Percentiles rank a stretch among this genome's conserved stretches.
Evolutionary conservation across 2,329 filamentous ascomycete species (phyloP).

Genomic region (Claviceps arundinis): DNA sequence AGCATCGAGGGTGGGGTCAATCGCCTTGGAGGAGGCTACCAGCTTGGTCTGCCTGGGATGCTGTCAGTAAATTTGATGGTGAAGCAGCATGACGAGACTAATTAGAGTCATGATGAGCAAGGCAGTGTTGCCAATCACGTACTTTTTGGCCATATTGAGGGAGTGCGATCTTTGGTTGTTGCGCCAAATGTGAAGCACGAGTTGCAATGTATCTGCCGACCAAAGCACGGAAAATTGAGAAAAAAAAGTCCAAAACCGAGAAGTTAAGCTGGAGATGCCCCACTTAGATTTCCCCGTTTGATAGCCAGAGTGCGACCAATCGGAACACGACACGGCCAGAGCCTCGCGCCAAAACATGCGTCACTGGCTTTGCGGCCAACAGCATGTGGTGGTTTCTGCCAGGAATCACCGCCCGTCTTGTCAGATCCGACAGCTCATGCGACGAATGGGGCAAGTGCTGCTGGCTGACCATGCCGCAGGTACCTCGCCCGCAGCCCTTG

Average conservation of each 20-base stretch:
- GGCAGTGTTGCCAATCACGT: neutral
- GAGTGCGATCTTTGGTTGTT: neutral
- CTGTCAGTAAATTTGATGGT: slow-evolving; percentile 16
- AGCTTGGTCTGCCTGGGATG: slow-evolving; percentile 20
- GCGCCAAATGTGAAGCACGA: neutral
- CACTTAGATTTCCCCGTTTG: neutral
- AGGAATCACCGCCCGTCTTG: slow-evolving; percentile 14
- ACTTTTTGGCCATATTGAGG: slow-evolving; percentile 13
- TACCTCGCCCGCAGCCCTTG: neutral
- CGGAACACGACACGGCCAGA: slow-evolving; percentile 2
- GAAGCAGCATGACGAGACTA: slow-evolving; percentile 2
- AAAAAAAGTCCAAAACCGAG: slow-evolving; percentile 1
- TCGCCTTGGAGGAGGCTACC: slow-evolving; percentile 34
- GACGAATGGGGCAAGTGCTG: neutral
- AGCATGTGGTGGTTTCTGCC: slow-evolving; percentile 19
- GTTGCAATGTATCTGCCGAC: neutral
- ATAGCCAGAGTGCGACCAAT: neutral
- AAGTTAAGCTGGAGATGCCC: neutral
- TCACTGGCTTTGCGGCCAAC: slow-evolving; percentile 17
- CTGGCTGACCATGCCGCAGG: neutral
- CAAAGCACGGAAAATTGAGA: neutral
- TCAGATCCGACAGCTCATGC: neutral
- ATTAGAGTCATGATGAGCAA: neutral
- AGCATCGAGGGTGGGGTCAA: slow-evolving; percentile 57
- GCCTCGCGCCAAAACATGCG: slow-evolving; percentile 16